A percentile compares a stretch with the other conserved stretches of the same genome.
These are phyloP conservation scores for Malus domestica DNA, from an alignment of 306 rosid genomes.

Conservation along the genomic window DNA sequence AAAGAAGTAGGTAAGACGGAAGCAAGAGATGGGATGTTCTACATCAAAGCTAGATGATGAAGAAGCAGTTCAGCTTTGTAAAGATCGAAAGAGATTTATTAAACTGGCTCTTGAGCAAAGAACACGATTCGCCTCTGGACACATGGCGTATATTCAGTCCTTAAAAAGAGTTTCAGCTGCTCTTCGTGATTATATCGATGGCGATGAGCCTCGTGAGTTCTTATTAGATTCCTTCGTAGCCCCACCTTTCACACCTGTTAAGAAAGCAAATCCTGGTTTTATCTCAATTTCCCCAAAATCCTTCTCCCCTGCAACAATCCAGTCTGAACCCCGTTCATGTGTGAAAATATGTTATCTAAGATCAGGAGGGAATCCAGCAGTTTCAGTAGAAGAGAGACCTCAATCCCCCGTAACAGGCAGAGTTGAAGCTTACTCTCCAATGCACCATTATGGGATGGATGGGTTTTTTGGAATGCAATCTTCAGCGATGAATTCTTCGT, in stretches of 20 bases:
- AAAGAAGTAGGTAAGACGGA: slow-evolving; percentile 13
- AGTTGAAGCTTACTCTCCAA: slow-evolving; percentile 57
- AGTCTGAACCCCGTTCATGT: slow-evolving; percentile 38
- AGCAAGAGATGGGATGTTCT: slow-evolving; percentile 84
- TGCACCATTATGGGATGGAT: slow-evolving; percentile 49
- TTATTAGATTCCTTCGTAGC: slow-evolving; percentile 55
- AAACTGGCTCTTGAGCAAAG: slow-evolving; percentile 82
- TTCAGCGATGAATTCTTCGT: slow-evolving; percentile 50
- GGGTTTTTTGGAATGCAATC: slow-evolving; percentile 57
- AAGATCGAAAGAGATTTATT: slow-evolving; percentile 73
- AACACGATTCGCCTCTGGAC: slow-evolving; percentile 61
- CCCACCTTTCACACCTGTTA: slow-evolving; percentile 52
- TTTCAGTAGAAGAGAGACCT: slow-evolving; percentile 78
- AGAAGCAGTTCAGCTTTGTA: slow-evolving; percentile 88
- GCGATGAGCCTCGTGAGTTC: slow-evolving; percentile 46
- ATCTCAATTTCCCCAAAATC: slow-evolving; percentile 59
- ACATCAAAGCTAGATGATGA: slow-evolving; percentile 74
- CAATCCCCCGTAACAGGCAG: slow-evolving; percentile 60
- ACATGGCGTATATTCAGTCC: slow-evolving; percentile 65
- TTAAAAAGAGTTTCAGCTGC: slow-evolving; percentile 75
- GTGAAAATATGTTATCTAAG: slow-evolving; percentile 59
- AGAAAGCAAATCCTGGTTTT: slow-evolving; percentile 49
- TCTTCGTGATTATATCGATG: slow-evolving; percentile 66
- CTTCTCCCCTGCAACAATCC: slow-evolving; percentile 30
- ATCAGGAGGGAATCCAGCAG: slow-evolving; percentile 62